Percentiles rank a stretch among this genome's conserved stretches.
Evolutionary conservation across 1,284 basidiomycete genomes (phyloP).

Genomic region (Sporisorium exsertum): DNA sequence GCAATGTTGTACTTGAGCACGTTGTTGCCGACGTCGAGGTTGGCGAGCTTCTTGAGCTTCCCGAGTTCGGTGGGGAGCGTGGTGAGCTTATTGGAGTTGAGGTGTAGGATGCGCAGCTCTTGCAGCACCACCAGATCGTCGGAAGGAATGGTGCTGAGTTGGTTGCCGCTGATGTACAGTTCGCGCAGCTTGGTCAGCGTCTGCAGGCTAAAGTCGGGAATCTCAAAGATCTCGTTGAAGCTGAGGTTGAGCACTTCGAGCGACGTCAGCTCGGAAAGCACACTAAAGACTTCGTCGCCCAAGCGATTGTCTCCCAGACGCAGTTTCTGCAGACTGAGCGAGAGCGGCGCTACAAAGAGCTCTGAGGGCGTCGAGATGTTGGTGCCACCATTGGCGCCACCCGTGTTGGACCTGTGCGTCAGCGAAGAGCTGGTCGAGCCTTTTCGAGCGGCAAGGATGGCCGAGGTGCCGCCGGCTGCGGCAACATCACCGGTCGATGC

Average conservation of each 20-base stretch:
- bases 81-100: slow-evolving; percentile 94
- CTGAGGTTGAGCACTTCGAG: slow-evolving; percentile 84
- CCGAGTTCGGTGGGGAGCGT: slow-evolving; percentile 91
- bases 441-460: slow-evolving; percentile 58
- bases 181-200: slow-evolving; percentile 80
- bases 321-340: slow-evolving; percentile 79
- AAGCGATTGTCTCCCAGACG: slow-evolving; percentile 91
- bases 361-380: slow-evolving; percentile 33
- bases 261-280: slow-evolving; percentile 76
- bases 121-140: slow-evolving; percentile 70
- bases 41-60: slow-evolving; percentile 81
- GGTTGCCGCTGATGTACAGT: slow-evolving; percentile 93
- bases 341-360: slow-evolving; percentile 75
- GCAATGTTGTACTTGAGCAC: slow-evolving; percentile 96
- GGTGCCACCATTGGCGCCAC: slow-evolving; percentile 17
- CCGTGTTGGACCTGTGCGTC: slow-evolving; percentile 30
- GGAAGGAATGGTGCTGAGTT: slow-evolving; percentile 86
- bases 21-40: slow-evolving; percentile 95
- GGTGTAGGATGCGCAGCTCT: slow-evolving; percentile 74
- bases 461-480: slow-evolving; percentile 10
- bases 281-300: slow-evolving; percentile 83
- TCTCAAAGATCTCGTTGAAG: slow-evolving; percentile 94
- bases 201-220: slow-evolving; percentile 78
- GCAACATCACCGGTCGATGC: slow-evolving; percentile 5
- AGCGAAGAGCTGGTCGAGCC: slow-evolving; percentile 57